Evolutionary conservation across 2,329 filamentous ascomycete genomes (phyloP), one percentile per base, ranked within the genome.

Genomic region (Cercospora sp.): DNA sequence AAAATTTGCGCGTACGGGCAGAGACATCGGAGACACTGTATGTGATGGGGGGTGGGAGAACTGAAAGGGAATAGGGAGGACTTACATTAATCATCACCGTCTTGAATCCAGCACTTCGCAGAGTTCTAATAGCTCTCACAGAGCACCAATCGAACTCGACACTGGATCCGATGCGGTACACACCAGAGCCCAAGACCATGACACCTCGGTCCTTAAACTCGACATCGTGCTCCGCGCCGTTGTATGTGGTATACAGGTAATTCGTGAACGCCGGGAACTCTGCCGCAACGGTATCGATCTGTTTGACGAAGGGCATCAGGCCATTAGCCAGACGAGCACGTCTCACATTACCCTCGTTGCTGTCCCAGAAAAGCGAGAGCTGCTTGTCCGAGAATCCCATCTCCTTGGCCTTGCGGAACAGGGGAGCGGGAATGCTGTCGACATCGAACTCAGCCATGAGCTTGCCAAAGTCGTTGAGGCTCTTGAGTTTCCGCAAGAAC

Each of bases 81-180:
- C 63, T 65, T 45, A 65, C 63, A n/a, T 65, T 65, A 18, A 65
- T 42, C 63, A 65, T 65, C 5, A 65, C 89, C 0, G 95, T 98
- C 85, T 98, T 98, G 84, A 90, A 89, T 2, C 91, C 91, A 68
- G 90, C 87, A 72, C 92, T 88, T 61, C 95, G 89, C 7, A 99
- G 86, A 1, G 95, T 98, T 71, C 94, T 90, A 70, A 98, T 96
- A 5, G 95, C 93, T 68, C 94, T 87, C 30, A 99, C 95, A 4
- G 95, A 97, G 80, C 95, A 98, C 95, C 95, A 99, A 81, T 99
- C 95, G 80, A 99, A 99, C 79, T 99, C 95, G 68, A 99, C 95
- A 0, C 94, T 97, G 0, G 94, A 97, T 73, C 95, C 95, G 72
- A 99, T 99, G 69, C 95, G 89, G 84, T 98, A 98, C 9, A 97